Evolutionary conservation across 2,329 filamentous ascomycete genomes (phyloP).

Genomic region (Fusarium sp.): DNA sequence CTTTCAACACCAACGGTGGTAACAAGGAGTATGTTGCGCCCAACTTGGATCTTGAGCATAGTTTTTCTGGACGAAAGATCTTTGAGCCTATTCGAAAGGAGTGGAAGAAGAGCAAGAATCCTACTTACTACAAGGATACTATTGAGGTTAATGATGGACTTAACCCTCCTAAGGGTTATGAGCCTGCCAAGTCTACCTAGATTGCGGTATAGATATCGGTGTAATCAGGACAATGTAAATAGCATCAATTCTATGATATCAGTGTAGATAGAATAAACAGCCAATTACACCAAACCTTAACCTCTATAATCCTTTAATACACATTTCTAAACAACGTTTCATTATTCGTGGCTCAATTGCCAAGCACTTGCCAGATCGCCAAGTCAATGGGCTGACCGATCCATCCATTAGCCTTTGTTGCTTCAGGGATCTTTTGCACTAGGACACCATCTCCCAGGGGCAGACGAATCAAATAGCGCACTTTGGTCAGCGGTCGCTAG

Average conservation of each 20-base stretch:
- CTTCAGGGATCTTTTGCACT: not conserved
- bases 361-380: not conserved
- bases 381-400: not conserved
- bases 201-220: not conserved
- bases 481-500: slow-evolving; percentile 4
- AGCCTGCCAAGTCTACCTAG: slow-evolving; percentile 29
- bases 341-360: not conserved
- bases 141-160: slow-evolving; percentile 53
- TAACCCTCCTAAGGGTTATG: slow-evolving; percentile 52
- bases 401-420: not conserved
- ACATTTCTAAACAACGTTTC: accelerated
- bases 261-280: not conserved
- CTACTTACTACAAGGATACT: slow-evolving; percentile 53
- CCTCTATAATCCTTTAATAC: accelerated
- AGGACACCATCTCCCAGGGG: not conserved
- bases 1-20: slow-evolving; percentile 50
- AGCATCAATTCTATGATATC: not conserved
- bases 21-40: slow-evolving; percentile 51
- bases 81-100: slow-evolving; percentile 48
- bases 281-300: not conserved
- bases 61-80: slow-evolving; percentile 46
- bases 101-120: slow-evolving; percentile 49
- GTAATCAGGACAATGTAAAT: not conserved
- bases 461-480: not conserved
- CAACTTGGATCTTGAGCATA: slow-evolving; percentile 48